A percentile compares a stretch with the other conserved stretches of the same genome.
These are phyloP conservation scores for Sporothrix sp. DNA, from an alignment of 2,329 filamentous ascomycete genomes.

Conservation along the genomic window DNA sequence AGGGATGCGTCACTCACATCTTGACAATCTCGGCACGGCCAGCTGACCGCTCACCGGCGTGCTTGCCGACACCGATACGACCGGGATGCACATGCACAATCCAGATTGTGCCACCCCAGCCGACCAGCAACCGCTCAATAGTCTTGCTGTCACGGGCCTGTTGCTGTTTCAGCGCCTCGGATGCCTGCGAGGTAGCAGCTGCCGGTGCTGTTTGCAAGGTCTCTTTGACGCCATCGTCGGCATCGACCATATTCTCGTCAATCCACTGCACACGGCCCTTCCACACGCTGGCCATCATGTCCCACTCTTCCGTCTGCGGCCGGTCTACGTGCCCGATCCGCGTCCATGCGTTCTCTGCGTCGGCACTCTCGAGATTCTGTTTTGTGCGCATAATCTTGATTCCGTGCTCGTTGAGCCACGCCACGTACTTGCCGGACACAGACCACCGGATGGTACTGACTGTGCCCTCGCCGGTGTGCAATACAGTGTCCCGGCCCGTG, in stretches of 20 bases:
- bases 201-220: no score
- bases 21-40: conserved; percentile 85
- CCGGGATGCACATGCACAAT: conserved; percentile 83
- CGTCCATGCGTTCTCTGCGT: conserved; percentile 84
- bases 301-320: conserved; percentile 78
- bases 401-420: conserved; percentile 92
- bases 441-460: conserved; percentile 95
- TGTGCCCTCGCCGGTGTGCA: conserved; percentile 86
- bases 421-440: conserved; percentile 79
- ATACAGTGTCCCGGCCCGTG: conserved; percentile 71
- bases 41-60: conserved; percentile 58
- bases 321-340: conserved; percentile 85
- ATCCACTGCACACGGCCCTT: conserved; percentile 90
- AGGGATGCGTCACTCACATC: conserved; percentile 47
- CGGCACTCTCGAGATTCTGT: conserved; percentile 63
- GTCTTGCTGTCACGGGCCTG: conserved; percentile 36
- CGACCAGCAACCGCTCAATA: conserved; percentile 75
- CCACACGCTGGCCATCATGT: conserved; percentile 95
- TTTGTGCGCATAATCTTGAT: conserved; percentile 97
- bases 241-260: conserved; percentile 69
- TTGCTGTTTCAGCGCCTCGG: conserved; percentile 40
- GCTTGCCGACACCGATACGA: conserved; percentile 54
- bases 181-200: conserved; percentile 30
- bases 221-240: no score
- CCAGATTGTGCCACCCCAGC: conserved; percentile 96